Conservation (phyloP, 768 basidiomycete genomes). For the Tricholoma furcatifolium region DNA sequence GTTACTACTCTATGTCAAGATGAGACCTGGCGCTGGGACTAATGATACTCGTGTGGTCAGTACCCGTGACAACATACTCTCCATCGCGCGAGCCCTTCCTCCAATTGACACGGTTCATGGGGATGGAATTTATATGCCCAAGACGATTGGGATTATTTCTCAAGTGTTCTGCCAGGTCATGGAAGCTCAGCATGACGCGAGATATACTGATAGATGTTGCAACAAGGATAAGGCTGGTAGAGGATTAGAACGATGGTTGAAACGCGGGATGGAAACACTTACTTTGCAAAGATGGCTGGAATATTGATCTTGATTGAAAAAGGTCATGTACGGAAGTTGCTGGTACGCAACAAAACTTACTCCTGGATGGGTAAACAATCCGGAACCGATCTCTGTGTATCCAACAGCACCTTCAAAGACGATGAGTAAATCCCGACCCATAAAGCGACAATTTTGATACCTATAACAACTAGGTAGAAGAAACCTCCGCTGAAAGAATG, state of each 20-base stretch:
- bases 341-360: conserved; percentile 1
- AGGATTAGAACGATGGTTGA: not conserved
- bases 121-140: conserved; percentile 11
- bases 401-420: conserved; percentile 3
- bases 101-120: conserved; percentile 13
- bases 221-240: conserved; percentile 8
- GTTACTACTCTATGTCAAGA: no score
- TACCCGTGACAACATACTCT: conserved; percentile 8
- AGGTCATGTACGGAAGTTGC: not conserved
- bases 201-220: conserved; percentile 16
- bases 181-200: conserved; percentile 17
- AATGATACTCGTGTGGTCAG: not conserved
- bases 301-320: conserved; percentile 7
- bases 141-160: conserved; percentile 12
- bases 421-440: not conserved
- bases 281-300: conserved; percentile 13
- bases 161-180: conserved; percentile 11
- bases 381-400: conserved; percentile 16
- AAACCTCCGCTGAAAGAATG: conserved; percentile 5
- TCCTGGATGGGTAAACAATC: conserved; percentile 7
- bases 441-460: not conserved
- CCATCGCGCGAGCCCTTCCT: conserved; percentile 10
- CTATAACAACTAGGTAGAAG: conserved; percentile 14
- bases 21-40: not conserved
- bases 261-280: not conserved